phyloP scores from a whole-genome alignment of 2,329 filamentous ascomycete genomes.

The Fusarium sp. region DNA sequence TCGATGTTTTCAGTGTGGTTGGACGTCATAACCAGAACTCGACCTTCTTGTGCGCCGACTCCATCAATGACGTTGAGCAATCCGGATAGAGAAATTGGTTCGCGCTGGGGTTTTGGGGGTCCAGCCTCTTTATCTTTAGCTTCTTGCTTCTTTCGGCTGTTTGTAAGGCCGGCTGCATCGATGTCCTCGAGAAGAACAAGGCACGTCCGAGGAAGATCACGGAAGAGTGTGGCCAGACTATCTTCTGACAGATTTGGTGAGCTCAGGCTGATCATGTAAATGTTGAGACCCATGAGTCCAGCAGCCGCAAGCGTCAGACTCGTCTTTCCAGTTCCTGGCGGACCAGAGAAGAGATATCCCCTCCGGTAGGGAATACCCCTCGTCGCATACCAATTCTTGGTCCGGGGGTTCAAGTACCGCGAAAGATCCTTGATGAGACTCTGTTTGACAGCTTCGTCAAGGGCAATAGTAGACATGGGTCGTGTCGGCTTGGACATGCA shows the following conservation, averaged over 20 bases:
- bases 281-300: constrained; percentile 31
- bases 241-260: constrained; percentile 27
- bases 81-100: constrained; percentile 63
- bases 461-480: constrained; percentile 36
- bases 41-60: constrained; percentile 74
- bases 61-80: constrained; percentile 78
- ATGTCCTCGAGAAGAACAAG: constrained; percentile 37
- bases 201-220: constrained; percentile 11
- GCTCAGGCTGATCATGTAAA: constrained; percentile 35
- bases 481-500: constrained; percentile 38
- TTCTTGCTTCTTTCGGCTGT: constrained; percentile 14
- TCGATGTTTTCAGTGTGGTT: constrained; percentile 59
- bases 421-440: constrained; percentile 31
- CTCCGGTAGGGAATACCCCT: constrained; percentile 41
- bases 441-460: constrained; percentile 33
- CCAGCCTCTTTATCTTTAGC: not conserved
- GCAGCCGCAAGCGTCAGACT: constrained; percentile 36
- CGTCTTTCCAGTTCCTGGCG: constrained; percentile 41
- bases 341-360: constrained; percentile 40
- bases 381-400: constrained; percentile 35
- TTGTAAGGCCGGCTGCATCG: constrained; percentile 20
- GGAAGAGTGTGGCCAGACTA: constrained; percentile 21
- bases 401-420: constrained; percentile 35
- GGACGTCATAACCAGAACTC: constrained; percentile 79
- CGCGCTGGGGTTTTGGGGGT: constrained; percentile 1